Evolutionary conservation across 352 stramenopile genomes (phyloP).

Genomic region (Globisporangium emineosum): DNA sequence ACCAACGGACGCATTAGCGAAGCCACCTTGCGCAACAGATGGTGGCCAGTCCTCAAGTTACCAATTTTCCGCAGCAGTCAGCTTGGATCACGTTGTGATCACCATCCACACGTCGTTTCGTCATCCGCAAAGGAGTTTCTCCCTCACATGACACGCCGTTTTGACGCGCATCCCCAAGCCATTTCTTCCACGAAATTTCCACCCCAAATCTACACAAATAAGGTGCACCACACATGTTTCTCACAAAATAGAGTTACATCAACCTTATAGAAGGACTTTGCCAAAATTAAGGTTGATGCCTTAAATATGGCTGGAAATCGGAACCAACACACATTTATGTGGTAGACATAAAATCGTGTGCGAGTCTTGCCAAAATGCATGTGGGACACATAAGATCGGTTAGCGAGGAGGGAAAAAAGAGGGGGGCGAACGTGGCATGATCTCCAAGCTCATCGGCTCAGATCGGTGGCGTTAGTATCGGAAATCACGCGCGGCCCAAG

Average conservation of each 20-base stretch:
- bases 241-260: too few relatives aligned
- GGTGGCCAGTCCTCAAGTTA: neutral
- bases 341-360: neutral
- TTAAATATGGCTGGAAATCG: neutral
- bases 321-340: neutral
- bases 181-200: neutral
- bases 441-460: neutral
- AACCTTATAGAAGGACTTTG: too few relatives aligned
- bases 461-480: constrained; percentile 2
- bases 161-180: neutral
- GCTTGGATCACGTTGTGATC: neutral
- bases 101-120: constrained; percentile 4
- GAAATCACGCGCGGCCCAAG: neutral
- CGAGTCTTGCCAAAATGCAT: neutral
- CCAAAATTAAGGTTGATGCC: neutral
- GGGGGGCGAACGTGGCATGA: constrained; percentile 1
- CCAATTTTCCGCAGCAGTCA: neutral
- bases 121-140: neutral
- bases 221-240: neutral
- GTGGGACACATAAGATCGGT: neutral
- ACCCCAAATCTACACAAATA: neutral
- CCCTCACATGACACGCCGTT: neutral
- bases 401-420: neutral
- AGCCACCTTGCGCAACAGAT: neutral
- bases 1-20: neutral